Evolutionary conservation across 2,329 filamentous ascomycete species (phyloP).

Genomic region (Zymoseptoria passerinii): DNA sequence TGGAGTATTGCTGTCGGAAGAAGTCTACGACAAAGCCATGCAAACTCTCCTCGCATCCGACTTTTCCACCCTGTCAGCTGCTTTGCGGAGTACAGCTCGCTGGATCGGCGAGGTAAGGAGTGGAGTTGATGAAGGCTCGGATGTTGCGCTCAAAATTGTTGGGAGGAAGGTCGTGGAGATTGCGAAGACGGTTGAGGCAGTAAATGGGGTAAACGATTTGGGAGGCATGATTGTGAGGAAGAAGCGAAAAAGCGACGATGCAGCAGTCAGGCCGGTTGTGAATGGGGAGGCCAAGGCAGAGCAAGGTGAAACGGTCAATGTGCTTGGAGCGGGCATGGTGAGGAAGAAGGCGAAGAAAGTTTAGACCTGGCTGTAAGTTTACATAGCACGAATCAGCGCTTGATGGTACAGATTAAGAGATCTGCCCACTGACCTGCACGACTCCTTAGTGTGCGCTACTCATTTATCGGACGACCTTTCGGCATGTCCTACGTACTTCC

Average conservation of each 20-base stretch:
- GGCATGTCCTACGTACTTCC: too few relatives aligned
- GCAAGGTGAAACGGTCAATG: constrained; percentile 34
- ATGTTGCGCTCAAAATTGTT: constrained; percentile 16
- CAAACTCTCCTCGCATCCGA: constrained; percentile 61
- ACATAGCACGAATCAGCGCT: not conserved
- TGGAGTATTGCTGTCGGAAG: constrained; percentile 20
- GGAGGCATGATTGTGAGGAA: constrained; percentile 43
- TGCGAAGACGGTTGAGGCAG: not conserved
- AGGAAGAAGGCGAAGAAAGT: constrained; percentile 50
- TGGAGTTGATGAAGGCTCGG: constrained; percentile 13
- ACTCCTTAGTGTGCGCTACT: too few relatives aligned
- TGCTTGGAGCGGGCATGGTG: constrained; percentile 44
- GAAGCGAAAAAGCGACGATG: constrained; percentile 33
- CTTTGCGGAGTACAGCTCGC: constrained; percentile 55
- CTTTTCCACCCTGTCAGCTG: constrained; percentile 58
- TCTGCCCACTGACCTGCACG: too few relatives aligned
- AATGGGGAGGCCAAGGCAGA: not conserved
- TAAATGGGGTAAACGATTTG: constrained; percentile 24
- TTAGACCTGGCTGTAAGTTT: not conserved
- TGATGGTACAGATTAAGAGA: too few relatives aligned
- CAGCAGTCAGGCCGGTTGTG: not conserved
- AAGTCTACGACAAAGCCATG: constrained; percentile 42
- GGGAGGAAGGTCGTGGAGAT: constrained; percentile 13
- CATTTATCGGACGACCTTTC: too few relatives aligned
- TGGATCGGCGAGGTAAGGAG: constrained; percentile 59